A percentile compares a stretch with the other conserved stretches of the same genome.
These are phyloP conservation scores for Chalciporus pseudorubinellus DNA, from an alignment of 768 basidiomycete species.

Conservation along the genomic window DNA sequence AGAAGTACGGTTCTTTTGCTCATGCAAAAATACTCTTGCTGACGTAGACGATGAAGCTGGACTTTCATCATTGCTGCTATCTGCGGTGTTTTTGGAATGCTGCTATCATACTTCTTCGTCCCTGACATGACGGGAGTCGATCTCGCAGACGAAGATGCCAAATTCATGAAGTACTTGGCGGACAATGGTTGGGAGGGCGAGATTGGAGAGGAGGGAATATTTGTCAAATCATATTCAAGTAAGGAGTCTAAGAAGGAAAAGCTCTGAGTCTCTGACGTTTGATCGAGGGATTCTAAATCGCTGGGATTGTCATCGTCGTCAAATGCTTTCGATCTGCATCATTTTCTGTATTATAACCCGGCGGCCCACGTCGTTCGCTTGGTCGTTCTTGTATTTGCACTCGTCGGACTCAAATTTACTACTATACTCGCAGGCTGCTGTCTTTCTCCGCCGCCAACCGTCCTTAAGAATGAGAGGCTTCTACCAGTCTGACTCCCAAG, in stretches of 20 bases:
- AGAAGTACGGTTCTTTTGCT: slow-evolving; percentile 39
- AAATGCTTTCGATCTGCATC: no score
- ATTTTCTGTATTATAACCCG: no score
- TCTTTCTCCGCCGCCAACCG: no score
- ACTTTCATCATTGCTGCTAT: slow-evolving; percentile 70
- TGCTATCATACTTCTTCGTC: slow-evolving; percentile 66
- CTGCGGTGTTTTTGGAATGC: slow-evolving; percentile 58
- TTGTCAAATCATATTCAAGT: slow-evolving; percentile 14
- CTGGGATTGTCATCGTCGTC: no score
- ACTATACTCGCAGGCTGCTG: no score
- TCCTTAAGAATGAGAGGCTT: no score
- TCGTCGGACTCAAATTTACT: no score
- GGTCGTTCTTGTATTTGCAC: no score
- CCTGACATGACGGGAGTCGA: slow-evolving; percentile 68
- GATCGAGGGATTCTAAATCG: background rate
- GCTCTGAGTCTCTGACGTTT: background rate
- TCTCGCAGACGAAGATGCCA: slow-evolving; percentile 61
- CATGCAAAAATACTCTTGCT: background rate
- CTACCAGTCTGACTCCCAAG: no score
- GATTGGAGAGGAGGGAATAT: slow-evolving; percentile 51
- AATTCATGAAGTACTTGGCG: slow-evolving; percentile 56
- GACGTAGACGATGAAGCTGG: slow-evolving; percentile 40
- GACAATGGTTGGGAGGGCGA: slow-evolving; percentile 66
- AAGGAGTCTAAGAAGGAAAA: slow-evolving; percentile 17
- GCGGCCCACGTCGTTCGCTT: no score